Conservation (phyloP, 108 stramenopile species). For the Pseudonitzschia multistriata region DNA sequence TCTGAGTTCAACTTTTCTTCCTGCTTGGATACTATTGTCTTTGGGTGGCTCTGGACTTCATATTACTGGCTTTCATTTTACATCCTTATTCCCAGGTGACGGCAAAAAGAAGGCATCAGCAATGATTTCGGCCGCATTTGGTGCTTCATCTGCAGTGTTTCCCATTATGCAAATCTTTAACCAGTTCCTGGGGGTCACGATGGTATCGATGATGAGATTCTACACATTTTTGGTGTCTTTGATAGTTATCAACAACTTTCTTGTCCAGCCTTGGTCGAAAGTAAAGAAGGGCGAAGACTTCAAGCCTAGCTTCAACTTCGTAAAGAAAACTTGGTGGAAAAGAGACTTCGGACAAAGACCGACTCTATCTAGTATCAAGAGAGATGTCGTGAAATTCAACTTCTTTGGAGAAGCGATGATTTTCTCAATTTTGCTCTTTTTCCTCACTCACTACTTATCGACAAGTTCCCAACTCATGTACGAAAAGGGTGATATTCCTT, state of each 20-base stretch:
- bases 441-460: slow-evolving; percentile 20
- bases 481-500: slow-evolving; percentile 21
- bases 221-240: slow-evolving; percentile 11
- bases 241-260: slow-evolving; percentile 15
- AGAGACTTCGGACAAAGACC: background rate
- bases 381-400: background rate
- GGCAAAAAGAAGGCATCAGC: slow-evolving; percentile 18
- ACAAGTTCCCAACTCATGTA: slow-evolving; percentile 14
- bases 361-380: background rate
- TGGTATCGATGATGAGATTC: background rate
- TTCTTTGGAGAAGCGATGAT: slow-evolving; percentile 12
- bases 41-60: slow-evolving; percentile 20
- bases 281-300: background rate
- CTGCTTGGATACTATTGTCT: slow-evolving; percentile 14
- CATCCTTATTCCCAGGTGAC: slow-evolving; percentile 11
- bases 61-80: slow-evolving; percentile 20
- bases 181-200: slow-evolving; percentile 3
- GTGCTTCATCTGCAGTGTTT: slow-evolving; percentile 18
- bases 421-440: slow-evolving; percentile 7
- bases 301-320: background rate
- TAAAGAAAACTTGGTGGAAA: background rate
- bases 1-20: background rate
- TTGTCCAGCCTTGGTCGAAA: slow-evolving; percentile 22
- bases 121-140: slow-evolving; percentile 21
- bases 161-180: slow-evolving; percentile 25